These are phyloP conservation scores for Durio zibethinus DNA, from an alignment of 345 rosid species.

Conservation along the genomic window DNA sequence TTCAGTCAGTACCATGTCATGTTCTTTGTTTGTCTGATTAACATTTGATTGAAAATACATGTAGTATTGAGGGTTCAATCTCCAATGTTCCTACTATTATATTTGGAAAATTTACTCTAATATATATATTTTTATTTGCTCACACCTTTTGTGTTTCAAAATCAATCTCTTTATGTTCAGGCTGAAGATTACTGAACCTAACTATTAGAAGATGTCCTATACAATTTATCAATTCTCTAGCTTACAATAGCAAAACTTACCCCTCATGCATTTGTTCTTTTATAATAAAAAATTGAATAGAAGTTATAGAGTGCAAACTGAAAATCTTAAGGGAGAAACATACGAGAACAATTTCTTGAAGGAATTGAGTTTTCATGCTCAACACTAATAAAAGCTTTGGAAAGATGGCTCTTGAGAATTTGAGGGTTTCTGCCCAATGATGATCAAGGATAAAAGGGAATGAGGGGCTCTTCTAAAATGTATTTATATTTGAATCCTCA, in stretches of 20 bases:
- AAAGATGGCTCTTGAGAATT: background rate
- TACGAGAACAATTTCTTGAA: background rate
- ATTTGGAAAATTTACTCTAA: background rate
- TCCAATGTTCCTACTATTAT: background rate
- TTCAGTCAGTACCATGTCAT: background rate
- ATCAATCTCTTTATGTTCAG: background rate
- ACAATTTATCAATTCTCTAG: background rate
- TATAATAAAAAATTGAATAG: background rate
- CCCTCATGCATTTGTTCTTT: background rate
- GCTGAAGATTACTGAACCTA: background rate
- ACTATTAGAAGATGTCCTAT: background rate
- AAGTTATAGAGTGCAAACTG: background rate
- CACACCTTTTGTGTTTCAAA: background rate
- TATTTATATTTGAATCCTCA: background rate
- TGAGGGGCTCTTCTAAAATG: background rate
- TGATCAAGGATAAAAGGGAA: background rate
- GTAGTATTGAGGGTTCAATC: constrained; percentile 1
- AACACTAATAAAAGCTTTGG: background rate
- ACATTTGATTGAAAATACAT: background rate
- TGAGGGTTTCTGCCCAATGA: background rate
- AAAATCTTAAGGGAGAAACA: background rate
- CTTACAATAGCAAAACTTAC: background rate
- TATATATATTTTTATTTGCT: background rate
- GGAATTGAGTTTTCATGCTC: background rate
- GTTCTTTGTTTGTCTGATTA: background rate